Base-by-base conservation (phyloP, 23 red algal species). In the Gracilaria domingensis region DNA sequence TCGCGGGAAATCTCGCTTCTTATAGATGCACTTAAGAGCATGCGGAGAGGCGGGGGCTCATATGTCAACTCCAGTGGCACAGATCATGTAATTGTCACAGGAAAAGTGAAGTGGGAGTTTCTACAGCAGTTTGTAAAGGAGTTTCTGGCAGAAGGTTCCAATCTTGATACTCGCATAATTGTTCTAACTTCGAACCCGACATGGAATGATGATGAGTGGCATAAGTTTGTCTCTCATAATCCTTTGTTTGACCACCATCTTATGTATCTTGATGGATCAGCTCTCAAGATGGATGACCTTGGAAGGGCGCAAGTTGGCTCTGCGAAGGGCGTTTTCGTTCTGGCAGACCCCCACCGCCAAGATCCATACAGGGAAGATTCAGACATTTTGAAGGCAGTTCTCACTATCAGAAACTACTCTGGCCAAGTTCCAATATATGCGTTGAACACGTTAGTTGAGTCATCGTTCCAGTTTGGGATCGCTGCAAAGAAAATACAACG, bases 381-480 rank as follows among this genome's bases (percentile, higher is more conserved):
- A 73, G 88, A 95, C 42, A 88, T 85, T 75, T 67, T 95, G 12
- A 95, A 95, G 42, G 79, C 87, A 1, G 69, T 95, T 24, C 85
- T 95, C 24, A 89, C 93, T 26, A 80, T 95, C 76, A 80, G 93
- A 66, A 86, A 88, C 61, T 88, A 90, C 38, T 72, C 93, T 61
- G 81, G 85, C 28, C 69, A 42, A 44, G 93, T 95, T 20, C 93
- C 93, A 1, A 95, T 95, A 47, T 95, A 95, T 61, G 84, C 93
- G 36, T 51, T 88, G 54, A 95, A 95, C 61, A 82, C 86, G 25
- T 29, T 91, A n/a, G 37, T 60, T 25, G 93, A 95, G 29, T 88
- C 83, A 24, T 89, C 87, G 8, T 95, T 95, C 66, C 93, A 95
- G 45, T 95, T 95, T 73, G 78, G 85, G 16, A 91, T 95, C 49